Percentiles rank a stretch among this genome's conserved stretches.
Conservation (phyloP, 495 filamentous ascomycete species). For the Aspergillus olivimuriae region DNA sequence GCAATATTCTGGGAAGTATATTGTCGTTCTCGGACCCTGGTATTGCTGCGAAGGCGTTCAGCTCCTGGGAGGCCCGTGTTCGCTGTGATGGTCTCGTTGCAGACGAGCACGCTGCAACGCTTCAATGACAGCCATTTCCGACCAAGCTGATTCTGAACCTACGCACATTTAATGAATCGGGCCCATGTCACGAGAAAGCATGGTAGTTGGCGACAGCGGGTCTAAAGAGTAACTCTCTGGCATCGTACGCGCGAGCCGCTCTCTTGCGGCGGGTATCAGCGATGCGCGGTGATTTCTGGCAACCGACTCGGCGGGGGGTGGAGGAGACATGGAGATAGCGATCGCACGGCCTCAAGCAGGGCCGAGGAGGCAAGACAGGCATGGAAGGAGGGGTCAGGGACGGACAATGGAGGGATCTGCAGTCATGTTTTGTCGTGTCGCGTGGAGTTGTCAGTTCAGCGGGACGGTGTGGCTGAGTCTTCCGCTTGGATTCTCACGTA, state of each 20-base stretch:
- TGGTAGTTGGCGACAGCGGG: constrained; percentile 13
- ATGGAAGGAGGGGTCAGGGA: no score
- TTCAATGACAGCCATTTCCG: constrained; percentile 19
- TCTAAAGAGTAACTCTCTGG: constrained; percentile 14
- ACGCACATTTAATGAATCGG: constrained; percentile 10
- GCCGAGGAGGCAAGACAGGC: no score
- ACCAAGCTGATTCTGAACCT: constrained; percentile 12
- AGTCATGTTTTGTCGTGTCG: no score
- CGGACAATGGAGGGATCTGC: no score
- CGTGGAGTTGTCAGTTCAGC: no score
- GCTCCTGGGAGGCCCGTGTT: not conserved
- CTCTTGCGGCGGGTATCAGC: constrained; percentile 4
- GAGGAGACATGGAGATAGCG: not conserved
- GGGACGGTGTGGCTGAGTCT: no score
- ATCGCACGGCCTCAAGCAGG: no score
- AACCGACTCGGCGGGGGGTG: not conserved
- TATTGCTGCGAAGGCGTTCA: constrained; percentile 4
- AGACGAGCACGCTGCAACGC: constrained; percentile 13
- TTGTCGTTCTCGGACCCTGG: constrained; percentile 8
- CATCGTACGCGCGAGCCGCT: constrained; percentile 7
- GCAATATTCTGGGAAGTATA: no score
- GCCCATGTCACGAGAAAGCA: constrained; percentile 11
- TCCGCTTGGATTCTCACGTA: no score
- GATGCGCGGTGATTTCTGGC: constrained; percentile 3
- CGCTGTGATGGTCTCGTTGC: constrained; percentile 3